Evolutionary conservation across 2,329 filamentous ascomycete genomes (phyloP).

Genomic region (Elsinoe ampelina): DNA sequence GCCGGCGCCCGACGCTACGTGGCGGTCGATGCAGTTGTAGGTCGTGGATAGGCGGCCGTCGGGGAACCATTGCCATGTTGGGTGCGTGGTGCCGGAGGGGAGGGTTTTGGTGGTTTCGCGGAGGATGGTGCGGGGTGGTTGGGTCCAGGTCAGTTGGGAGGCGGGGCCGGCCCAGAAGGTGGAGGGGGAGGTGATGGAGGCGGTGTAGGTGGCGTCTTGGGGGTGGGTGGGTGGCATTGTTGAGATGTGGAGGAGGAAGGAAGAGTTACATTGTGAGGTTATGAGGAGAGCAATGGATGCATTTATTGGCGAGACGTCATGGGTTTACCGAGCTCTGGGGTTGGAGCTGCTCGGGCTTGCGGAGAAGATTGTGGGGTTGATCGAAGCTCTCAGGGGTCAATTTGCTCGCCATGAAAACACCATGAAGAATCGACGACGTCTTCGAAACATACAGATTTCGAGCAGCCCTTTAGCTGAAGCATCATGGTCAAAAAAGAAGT

Average conservation of each 20-base stretch:
- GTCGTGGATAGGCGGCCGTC: slow-evolving; percentile 83
- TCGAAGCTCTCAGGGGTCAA: neutral
- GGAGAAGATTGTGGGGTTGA: neutral
- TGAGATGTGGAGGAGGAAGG: neutral
- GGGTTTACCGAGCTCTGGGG: neutral
- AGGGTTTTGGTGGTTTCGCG: slow-evolving; percentile 54
- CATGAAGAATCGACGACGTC: too few species aligned
- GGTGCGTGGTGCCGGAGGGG: slow-evolving; percentile 52
- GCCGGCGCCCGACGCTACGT: slow-evolving; percentile 72
- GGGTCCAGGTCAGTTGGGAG: slow-evolving; percentile 70
- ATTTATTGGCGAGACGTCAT: slow-evolving; percentile 7
- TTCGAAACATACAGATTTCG: too few species aligned
- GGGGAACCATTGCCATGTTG: slow-evolving; percentile 83
- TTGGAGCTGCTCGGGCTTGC: neutral
- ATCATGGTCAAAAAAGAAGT: too few species aligned
- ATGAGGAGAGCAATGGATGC: neutral
- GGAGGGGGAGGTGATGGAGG: slow-evolving; percentile 26
- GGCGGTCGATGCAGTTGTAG: slow-evolving; percentile 84
- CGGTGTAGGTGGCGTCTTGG: slow-evolving; percentile 28
- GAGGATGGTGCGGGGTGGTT: slow-evolving; percentile 56
- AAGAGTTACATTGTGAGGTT: neutral
- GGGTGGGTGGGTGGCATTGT: slow-evolving; percentile 22
- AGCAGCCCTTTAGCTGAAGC: too few species aligned
- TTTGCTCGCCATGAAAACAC: too few species aligned
- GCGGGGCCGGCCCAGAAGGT: slow-evolving; percentile 41